phyloP scores from a whole-genome alignment of 495 filamentous ascomycete species.

The Aspergillus incahuasiensis region DNA sequence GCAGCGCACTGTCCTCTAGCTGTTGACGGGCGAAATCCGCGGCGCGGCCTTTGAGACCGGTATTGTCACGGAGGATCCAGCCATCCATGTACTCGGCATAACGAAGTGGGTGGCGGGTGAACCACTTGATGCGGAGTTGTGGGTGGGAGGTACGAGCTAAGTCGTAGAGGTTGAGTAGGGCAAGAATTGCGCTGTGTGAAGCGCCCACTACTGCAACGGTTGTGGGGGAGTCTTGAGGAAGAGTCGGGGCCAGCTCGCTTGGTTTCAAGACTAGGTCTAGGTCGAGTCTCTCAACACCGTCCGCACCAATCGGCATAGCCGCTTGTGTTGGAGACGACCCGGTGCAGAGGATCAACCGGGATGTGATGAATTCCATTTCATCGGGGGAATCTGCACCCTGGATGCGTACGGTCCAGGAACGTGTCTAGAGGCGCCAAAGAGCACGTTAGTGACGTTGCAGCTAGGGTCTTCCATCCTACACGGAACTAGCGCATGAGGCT shows the following conservation, averaged over 20 bases:
- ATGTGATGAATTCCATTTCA: slow-evolving; percentile 32
- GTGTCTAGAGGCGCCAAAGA: slow-evolving; percentile 16
- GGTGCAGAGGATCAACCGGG: slow-evolving; percentile 54
- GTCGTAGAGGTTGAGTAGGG: slow-evolving; percentile 54
- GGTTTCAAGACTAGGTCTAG: slow-evolving; percentile 55
- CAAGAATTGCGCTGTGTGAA: slow-evolving; percentile 58
- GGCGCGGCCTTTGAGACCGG: slow-evolving; percentile 56
- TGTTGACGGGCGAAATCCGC: slow-evolving; percentile 54
- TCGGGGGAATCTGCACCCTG: slow-evolving; percentile 22
- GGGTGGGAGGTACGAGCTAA: slow-evolving; percentile 48
- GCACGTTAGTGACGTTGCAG: slow-evolving; percentile 12
- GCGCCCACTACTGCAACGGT: slow-evolving; percentile 55
- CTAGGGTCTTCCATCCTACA: background rate
- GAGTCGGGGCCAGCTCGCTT: slow-evolving; percentile 37
- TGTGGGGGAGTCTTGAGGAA: slow-evolving; percentile 31
- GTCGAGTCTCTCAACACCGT: slow-evolving; percentile 36
- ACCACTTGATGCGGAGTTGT: slow-evolving; percentile 53
- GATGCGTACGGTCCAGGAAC: slow-evolving; percentile 44
- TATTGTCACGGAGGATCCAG: slow-evolving; percentile 61
- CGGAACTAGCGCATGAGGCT: background rate
- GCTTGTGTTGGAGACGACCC: slow-evolving; percentile 48
- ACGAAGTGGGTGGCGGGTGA: slow-evolving; percentile 54
- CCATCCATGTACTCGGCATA: slow-evolving; percentile 58
- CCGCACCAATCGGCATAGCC: slow-evolving; percentile 33
- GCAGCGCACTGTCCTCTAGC: slow-evolving; percentile 47